Evolutionary conservation across 2,329 filamentous ascomycete species (phyloP).

Genomic region (Aaosphaeria arxii): DNA sequence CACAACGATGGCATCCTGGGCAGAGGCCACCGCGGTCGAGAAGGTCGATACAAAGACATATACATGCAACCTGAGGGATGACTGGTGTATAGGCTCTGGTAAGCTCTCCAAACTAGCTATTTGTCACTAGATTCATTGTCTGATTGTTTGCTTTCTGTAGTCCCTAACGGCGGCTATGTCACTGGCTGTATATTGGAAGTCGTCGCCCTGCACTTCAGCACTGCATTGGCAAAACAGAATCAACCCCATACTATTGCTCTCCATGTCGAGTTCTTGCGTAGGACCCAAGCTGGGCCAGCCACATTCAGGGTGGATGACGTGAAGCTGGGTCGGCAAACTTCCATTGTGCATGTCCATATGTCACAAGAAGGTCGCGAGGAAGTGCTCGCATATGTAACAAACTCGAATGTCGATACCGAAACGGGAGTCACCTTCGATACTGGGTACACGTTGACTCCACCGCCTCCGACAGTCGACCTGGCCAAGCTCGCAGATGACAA

Average conservation of each 20-base stretch:
- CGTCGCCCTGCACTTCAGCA: conserved; percentile 57
- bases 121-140: neutral
- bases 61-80: conserved; percentile 51
- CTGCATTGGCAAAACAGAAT: conserved; percentile 55
- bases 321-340: conserved; percentile 63
- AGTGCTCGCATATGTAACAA: conserved; percentile 63
- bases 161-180: conserved; percentile 70
- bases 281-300: conserved; percentile 58
- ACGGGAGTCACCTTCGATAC: conserved; percentile 56
- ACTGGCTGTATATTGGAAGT: conserved; percentile 61
- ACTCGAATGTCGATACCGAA: conserved; percentile 60
- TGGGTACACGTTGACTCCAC: conserved; percentile 50
- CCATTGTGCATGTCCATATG: conserved; percentile 61
- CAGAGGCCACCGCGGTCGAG: conserved; percentile 48
- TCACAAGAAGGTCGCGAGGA: conserved; percentile 57
- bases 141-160: conserved; percentile 35
- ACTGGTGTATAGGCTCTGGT: conserved; percentile 67
- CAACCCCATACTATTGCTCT: conserved; percentile 63
- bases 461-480: conserved; percentile 42
- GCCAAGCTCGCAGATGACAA: conserved; percentile 40
- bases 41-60: conserved; percentile 57
- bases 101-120: conserved; percentile 11
- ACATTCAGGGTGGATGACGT: conserved; percentile 59
- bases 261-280: conserved; percentile 64
- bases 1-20: conserved; percentile 40